These are phyloP conservation scores for Rhinocladiella mackenziei DNA, from an alignment of 2,329 filamentous ascomycete genomes.

Conservation along the genomic window DNA sequence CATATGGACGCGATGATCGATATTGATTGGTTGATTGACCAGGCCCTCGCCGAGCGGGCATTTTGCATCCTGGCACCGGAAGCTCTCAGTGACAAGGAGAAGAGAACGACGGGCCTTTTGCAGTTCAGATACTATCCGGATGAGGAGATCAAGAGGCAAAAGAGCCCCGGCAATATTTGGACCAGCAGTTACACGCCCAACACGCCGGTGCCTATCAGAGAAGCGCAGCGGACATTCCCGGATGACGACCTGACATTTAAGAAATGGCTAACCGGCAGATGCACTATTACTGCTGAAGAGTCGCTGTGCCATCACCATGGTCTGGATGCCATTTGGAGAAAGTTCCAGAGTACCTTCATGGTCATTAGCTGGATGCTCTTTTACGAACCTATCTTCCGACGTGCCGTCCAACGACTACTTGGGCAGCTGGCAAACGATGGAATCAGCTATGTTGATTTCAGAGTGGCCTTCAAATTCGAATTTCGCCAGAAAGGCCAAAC, in stretches of 20 bases:
- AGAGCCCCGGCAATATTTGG: constrained; percentile 55
- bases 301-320: constrained; percentile 77
- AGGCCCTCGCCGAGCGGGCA: constrained; percentile 53
- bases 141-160: constrained; percentile 24
- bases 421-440: constrained; percentile 71
- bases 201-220: constrained; percentile 55
- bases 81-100: constrained; percentile 21
- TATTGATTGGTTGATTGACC: constrained; percentile 71
- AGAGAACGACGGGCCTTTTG: constrained; percentile 14
- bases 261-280: constrained; percentile 69
- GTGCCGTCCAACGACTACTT: constrained; percentile 69
- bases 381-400: constrained; percentile 85
- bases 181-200: constrained; percentile 56
- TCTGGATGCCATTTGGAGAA: constrained; percentile 76
- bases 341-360: constrained; percentile 71
- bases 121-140: constrained; percentile 28
- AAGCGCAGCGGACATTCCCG: constrained; percentile 71
- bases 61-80: constrained; percentile 31
- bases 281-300: constrained; percentile 67
- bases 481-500: constrained; percentile 65
- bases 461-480: constrained; percentile 67
- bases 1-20: constrained; percentile 91
- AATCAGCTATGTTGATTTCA: constrained; percentile 77
- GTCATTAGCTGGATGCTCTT: constrained; percentile 71
- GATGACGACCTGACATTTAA: constrained; percentile 67